A percentile compares a stretch with the other conserved stretches of the same genome.
These are phyloP conservation scores for Xanthoconium stramineum DNA, from an alignment of 768 basidiomycete genomes.

Conservation along the genomic window DNA sequence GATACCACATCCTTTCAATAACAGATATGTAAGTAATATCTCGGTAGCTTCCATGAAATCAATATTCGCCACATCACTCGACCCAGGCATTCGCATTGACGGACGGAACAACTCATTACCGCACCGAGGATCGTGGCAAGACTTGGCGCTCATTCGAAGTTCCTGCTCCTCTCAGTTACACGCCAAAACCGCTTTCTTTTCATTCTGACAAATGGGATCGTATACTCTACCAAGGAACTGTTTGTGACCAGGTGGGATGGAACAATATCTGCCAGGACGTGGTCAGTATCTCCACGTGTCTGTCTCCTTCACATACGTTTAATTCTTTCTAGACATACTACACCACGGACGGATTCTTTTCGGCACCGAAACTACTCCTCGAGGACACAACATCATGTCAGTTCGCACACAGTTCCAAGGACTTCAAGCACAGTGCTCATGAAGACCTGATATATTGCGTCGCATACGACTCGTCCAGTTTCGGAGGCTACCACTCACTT, in stretches of 20 bases:
- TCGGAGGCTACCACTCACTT: conserved; percentile 41
- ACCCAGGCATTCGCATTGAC: conserved; percentile 85
- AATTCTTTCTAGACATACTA: conserved; percentile 68
- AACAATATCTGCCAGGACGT: conserved; percentile 65
- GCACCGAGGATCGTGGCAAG: conserved; percentile 83
- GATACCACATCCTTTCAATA: conserved; percentile 85
- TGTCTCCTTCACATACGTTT: conserved; percentile 1
- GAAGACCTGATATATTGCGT: conserved; percentile 84
- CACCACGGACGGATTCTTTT: conserved; percentile 79
- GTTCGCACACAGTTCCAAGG: conserved; percentile 84
- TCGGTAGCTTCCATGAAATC: background rate
- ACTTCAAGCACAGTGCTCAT: conserved; percentile 78
- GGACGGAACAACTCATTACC: conserved; percentile 71
- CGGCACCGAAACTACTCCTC: conserved; percentile 56
- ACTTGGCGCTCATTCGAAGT: conserved; percentile 83
- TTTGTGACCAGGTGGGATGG: conserved; percentile 57
- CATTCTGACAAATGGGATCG: conserved; percentile 79
- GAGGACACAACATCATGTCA: conserved; percentile 74
- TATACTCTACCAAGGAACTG: conserved; percentile 76
- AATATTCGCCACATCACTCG: background rate
- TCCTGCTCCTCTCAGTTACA: conserved; percentile 44
- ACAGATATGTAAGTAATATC: conserved; percentile 53
- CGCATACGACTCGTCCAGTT: conserved; percentile 65
- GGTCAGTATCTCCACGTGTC: conserved; percentile 35
- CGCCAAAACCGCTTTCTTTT: conserved; percentile 74